A percentile compares a stretch with the other conserved stretches of the same genome.
These are phyloP conservation scores for Ustilago loliicola DNA, from an alignment of 1,284 basidiomycete species.

Conservation along the genomic window DNA sequence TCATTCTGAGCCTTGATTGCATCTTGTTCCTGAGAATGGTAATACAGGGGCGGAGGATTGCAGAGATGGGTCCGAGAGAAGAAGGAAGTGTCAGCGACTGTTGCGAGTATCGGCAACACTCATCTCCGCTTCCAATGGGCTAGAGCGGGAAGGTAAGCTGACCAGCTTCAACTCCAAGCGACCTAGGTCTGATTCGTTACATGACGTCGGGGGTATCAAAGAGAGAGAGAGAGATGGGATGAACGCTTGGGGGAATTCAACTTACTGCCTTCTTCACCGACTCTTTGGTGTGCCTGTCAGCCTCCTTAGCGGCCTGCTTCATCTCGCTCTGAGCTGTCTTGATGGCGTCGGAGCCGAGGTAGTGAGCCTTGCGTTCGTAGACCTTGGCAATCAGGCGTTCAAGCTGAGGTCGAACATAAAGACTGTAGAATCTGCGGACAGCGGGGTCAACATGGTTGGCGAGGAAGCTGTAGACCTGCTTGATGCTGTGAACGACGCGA, in stretches of 20 bases:
- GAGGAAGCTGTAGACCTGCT: slow-evolving; percentile 55
- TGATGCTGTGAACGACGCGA: slow-evolving; percentile 43
- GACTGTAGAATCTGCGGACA: slow-evolving; percentile 52
- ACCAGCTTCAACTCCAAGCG: not conserved
- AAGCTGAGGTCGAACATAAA: slow-evolving; percentile 61
- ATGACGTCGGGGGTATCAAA: not conserved
- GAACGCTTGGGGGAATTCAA: slow-evolving; percentile 5
- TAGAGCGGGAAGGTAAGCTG: too few species aligned
- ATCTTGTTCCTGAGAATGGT: slow-evolving; percentile 29
- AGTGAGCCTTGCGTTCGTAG: slow-evolving; percentile 59
- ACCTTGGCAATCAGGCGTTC: slow-evolving; percentile 56
- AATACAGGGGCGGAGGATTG: slow-evolving; percentile 8
- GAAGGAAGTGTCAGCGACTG: slow-evolving; percentile 14
- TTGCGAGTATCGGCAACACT: not conserved
- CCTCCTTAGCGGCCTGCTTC: slow-evolving; percentile 36
- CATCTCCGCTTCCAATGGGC: not conserved
- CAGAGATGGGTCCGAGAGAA: not conserved
- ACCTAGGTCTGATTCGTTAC: not conserved
- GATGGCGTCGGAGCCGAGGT: slow-evolving; percentile 52
- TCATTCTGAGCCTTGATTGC: slow-evolving; percentile 54
- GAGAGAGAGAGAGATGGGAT: not conserved
- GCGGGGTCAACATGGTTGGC: slow-evolving; percentile 60
- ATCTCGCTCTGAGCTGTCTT: slow-evolving; percentile 45
- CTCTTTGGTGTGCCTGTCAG: slow-evolving; percentile 43
- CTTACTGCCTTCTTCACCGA: slow-evolving; percentile 54